A percentile compares a stretch with the other conserved stretches of the same genome.
Evolutionary conservation across 2,329 filamentous ascomycete species (phyloP).

Genomic region (Aureobasidium sp.): DNA sequence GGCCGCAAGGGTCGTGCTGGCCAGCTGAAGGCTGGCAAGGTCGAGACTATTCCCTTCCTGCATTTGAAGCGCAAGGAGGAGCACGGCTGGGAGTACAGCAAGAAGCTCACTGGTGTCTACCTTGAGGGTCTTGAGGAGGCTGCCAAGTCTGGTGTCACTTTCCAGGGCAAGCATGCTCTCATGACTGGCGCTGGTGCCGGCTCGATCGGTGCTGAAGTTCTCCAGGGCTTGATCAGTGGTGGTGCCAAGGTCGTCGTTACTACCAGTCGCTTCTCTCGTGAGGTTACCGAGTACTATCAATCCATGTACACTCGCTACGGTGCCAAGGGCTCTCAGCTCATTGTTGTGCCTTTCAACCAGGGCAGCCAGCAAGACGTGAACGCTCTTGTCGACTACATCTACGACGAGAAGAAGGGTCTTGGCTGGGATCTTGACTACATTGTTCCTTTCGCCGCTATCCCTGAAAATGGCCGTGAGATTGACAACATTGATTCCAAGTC

Average conservation of each 20-base stretch:
- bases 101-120: conserved; percentile 91
- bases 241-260: conserved; percentile 96
- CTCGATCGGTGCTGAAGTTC: conserved; percentile 93
- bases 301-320: conserved; percentile 95
- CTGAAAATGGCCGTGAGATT: conserved; percentile 95
- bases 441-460: conserved; percentile 93
- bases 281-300: conserved; percentile 99
- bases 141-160: conserved; percentile 79
- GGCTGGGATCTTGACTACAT: conserved; percentile 98
- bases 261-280: conserved; percentile 89
- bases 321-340: conserved; percentile 87
- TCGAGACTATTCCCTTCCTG: conserved; percentile 95
- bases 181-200: conserved; percentile 98
- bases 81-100: conserved; percentile 98
- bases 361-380: conserved; percentile 98
- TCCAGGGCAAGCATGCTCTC: conserved; percentile 88
- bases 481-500: conserved; percentile 96
- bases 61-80: conserved; percentile 91
- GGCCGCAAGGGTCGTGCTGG: conserved; percentile 45
- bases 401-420: conserved; percentile 89
- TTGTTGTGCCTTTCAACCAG: conserved; percentile 98
- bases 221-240: conserved; percentile 92
- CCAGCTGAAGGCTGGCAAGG: conserved; percentile 69
- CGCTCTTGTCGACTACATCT: conserved; percentile 90
- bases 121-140: conserved; percentile 86